A percentile compares a stretch with the other conserved stretches of the same genome.
These are phyloP conservation scores for Globisporangium iwayamae DNA, from an alignment of 352 stramenopile genomes.

Conservation along the genomic window DNA sequence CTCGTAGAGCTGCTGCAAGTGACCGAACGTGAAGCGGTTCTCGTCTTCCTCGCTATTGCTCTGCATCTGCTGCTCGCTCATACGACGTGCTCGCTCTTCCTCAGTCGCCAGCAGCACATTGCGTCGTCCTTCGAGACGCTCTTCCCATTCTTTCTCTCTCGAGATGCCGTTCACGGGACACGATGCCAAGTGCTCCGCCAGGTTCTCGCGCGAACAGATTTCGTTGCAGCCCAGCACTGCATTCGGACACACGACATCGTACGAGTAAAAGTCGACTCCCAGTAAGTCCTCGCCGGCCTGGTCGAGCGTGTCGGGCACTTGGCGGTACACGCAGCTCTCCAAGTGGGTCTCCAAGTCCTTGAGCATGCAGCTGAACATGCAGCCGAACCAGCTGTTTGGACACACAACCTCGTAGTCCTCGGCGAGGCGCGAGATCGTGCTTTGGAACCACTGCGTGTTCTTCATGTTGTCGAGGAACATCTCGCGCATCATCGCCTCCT, in stretches of 20 bases:
- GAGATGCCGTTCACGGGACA: constrained; percentile 72
- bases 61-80: constrained; percentile 41
- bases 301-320: constrained; percentile 74
- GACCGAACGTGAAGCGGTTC: constrained; percentile 45
- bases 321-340: constrained; percentile 59
- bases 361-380: constrained; percentile 81
- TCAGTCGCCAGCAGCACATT: constrained; percentile 76
- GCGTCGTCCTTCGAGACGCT: constrained; percentile 57
- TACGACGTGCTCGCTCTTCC: constrained; percentile 61
- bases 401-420: constrained; percentile 85
- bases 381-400: constrained; percentile 86
- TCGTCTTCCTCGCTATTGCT: constrained; percentile 18
- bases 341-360: constrained; percentile 72
- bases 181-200: constrained; percentile 57
- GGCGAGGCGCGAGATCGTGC: constrained; percentile 72
- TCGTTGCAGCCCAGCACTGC: constrained; percentile 75
- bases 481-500: constrained; percentile 74
- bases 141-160: constrained; percentile 74
- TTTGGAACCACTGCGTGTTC: constrained; percentile 88
- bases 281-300: constrained; percentile 49
- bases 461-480: constrained; percentile 89
- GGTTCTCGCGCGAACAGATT: constrained; percentile 69
- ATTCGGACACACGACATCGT: constrained; percentile 84
- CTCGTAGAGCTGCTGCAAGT: constrained; percentile 77
- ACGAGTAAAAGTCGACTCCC: constrained; percentile 68